phyloP scores from a whole-genome alignment of 1,284 basidiomycete species.

The Malassezia globosa region DNA sequence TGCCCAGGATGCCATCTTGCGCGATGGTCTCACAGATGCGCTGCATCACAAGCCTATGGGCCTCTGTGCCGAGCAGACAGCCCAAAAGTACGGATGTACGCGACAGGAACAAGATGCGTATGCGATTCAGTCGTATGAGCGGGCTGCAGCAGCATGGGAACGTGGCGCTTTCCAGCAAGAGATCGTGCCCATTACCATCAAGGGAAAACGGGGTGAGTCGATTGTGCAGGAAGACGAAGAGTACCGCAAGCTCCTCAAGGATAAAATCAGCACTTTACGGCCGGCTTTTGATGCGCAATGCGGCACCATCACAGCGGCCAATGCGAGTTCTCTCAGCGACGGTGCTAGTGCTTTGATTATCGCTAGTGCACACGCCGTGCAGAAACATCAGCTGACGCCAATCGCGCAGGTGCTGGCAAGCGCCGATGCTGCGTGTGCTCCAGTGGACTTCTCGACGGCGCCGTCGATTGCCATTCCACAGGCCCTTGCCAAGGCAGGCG shows the following conservation, averaged over 20 bases:
- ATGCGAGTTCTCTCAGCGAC: slow-evolving; percentile 50
- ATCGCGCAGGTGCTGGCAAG: slow-evolving; percentile 55
- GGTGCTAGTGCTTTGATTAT: slow-evolving; percentile 49
- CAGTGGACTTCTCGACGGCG: slow-evolving; percentile 92
- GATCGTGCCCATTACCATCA: slow-evolving; percentile 64
- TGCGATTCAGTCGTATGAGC: slow-evolving; percentile 86
- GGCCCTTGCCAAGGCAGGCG: slow-evolving; percentile 75
- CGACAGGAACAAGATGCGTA: slow-evolving; percentile 53
- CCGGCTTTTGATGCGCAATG: slow-evolving; percentile 49
- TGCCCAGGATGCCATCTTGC: slow-evolving; percentile 73
- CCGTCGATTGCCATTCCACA: slow-evolving; percentile 81
- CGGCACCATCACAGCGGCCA: slow-evolving; percentile 50
- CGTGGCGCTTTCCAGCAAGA: slow-evolving; percentile 73
- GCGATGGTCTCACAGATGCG: slow-evolving; percentile 62
- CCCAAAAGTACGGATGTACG: slow-evolving; percentile 46
- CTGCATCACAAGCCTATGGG: slow-evolving; percentile 34
- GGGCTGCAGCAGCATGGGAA: slow-evolving; percentile 82
- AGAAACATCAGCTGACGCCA: slow-evolving; percentile 47
- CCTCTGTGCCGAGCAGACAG: slow-evolving; percentile 48
- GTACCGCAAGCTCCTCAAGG: slow-evolving; percentile 57
- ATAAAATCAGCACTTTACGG: slow-evolving; percentile 48
- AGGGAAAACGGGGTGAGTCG: slow-evolving; percentile 72
- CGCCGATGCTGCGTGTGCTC: slow-evolving; percentile 90
- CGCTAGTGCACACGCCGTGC: slow-evolving; percentile 37
- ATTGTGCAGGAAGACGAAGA: slow-evolving; percentile 88